These are phyloP conservation scores for Yamadazyma dendronema DNA, from an alignment of 1,139 yeast species.

Conservation along the genomic window DNA sequence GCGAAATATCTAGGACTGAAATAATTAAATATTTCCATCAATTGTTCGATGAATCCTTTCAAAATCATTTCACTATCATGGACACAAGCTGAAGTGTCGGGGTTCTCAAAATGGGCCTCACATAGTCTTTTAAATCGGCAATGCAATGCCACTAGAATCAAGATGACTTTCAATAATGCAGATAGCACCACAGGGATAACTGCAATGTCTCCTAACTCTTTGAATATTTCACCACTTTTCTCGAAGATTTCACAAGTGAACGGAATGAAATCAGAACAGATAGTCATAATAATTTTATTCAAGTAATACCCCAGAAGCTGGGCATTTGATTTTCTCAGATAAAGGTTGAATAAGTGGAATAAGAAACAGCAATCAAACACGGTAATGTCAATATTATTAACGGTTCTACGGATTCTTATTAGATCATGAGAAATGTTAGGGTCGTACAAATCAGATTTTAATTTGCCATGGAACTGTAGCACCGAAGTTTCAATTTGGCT, in stretches of 20 bases:
- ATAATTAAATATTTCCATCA: conserved; percentile 24
- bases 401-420: conserved; percentile 6
- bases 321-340: conserved; percentile 23
- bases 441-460: background rate
- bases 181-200: conserved; percentile 1
- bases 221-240: conserved; percentile 28
- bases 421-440: conserved; percentile 1
- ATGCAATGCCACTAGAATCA: conserved; percentile 1
- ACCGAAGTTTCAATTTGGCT: background rate
- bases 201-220: conserved; percentile 27
- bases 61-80: conserved; percentile 8
- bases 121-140: background rate
- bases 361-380: conserved; percentile 22
- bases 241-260: conserved; percentile 25
- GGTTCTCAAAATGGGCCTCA: background rate
- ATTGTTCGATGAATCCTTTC: conserved; percentile 19
- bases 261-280: conserved; percentile 33
- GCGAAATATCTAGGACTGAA: conserved; percentile 38
- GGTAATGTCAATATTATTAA: conserved; percentile 15
- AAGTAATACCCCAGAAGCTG: conserved; percentile 29
- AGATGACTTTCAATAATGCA: background rate
- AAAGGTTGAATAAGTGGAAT: conserved; percentile 29
- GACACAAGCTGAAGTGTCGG: background rate
- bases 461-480: background rate
- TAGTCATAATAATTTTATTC: conserved; percentile 25